A percentile compares a stretch with the other conserved stretches of the same genome.
These are phyloP conservation scores for Saprolegnia parasitica DNA, from an alignment of 352 stramenopile species.

Conservation along the genomic window DNA sequence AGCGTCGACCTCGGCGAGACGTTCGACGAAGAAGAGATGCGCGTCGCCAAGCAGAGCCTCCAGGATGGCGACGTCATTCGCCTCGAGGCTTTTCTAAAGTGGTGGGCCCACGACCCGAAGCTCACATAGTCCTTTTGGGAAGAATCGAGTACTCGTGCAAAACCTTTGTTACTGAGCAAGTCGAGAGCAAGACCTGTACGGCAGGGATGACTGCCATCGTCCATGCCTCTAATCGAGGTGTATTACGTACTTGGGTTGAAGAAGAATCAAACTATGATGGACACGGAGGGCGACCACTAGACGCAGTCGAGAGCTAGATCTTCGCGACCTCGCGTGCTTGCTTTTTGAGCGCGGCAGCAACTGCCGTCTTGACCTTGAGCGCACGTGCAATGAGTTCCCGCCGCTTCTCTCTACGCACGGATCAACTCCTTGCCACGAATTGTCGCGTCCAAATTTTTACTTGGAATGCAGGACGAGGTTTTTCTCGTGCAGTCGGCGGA, in stretches of 20 bases:
- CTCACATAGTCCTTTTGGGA: not conserved
- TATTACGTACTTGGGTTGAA: no score
- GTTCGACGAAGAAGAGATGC: conserved; percentile 27
- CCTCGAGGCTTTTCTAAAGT: conserved; percentile 22
- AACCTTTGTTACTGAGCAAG: no score
- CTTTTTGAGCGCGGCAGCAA: conserved; percentile 10
- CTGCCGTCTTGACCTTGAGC: conserved; percentile 23
- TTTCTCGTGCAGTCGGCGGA: conserved; percentile 23
- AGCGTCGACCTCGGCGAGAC: conserved; percentile 23
- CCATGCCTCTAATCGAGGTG: no score
- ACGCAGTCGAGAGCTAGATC: not conserved
- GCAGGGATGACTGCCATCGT: no score
- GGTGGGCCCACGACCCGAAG: conserved; percentile 20
- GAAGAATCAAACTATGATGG: no score
- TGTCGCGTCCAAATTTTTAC: not conserved
- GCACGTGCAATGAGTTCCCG: conserved; percentile 24
- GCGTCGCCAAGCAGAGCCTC: conserved; percentile 16
- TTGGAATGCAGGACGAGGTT: conserved; percentile 23
- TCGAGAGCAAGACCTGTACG: no score
- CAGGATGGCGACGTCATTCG: conserved; percentile 26
- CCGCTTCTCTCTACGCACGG: conserved; percentile 11
- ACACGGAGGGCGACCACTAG: no score
- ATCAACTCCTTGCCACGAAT: not conserved
- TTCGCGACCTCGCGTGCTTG: conserved; percentile 20
- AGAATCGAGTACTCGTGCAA: no score